Conservation (phyloP, 768 basidiomycete species). For the Lepiota brunneoincarnata region DNA sequence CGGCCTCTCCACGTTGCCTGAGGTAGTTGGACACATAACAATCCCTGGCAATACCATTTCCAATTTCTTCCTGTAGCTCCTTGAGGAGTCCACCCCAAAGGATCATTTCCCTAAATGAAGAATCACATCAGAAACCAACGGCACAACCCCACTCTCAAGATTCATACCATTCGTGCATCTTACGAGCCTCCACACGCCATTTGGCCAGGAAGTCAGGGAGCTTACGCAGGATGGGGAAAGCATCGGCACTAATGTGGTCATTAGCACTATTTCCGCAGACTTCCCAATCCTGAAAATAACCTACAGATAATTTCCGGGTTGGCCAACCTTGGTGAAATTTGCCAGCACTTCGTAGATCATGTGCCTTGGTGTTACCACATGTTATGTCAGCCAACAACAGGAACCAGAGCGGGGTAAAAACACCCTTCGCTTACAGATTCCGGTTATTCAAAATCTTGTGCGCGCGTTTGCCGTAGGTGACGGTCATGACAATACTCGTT, state of each 20-base stretch:
- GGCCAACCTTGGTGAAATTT: constrained; percentile 21
- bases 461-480: constrained; percentile 21
- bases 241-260: constrained; percentile 18
- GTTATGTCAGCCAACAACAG: neutral
- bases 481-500: constrained; percentile 23
- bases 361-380: constrained; percentile 13
- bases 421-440: constrained; percentile 14
- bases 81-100: constrained; percentile 24
- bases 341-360: constrained; percentile 23
- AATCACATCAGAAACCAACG: neutral
- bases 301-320: constrained; percentile 25
- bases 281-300: neutral
- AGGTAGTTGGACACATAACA: constrained; percentile 22
- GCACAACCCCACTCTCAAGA: neutral
- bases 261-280: neutral
- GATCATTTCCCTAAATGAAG: constrained; percentile 21
- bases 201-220: constrained; percentile 24
- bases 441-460: constrained; percentile 19
- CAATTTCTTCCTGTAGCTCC: constrained; percentile 20
- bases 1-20: constrained; percentile 20
- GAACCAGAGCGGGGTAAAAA: neutral
- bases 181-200: constrained; percentile 22
- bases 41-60: constrained; percentile 17
- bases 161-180: constrained; percentile 23
- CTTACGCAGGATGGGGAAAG: constrained; percentile 22